These are phyloP conservation scores for Thielaviopsis cerberus DNA, from an alignment of 2,329 filamentous ascomycete species.

Conservation along the genomic window DNA sequence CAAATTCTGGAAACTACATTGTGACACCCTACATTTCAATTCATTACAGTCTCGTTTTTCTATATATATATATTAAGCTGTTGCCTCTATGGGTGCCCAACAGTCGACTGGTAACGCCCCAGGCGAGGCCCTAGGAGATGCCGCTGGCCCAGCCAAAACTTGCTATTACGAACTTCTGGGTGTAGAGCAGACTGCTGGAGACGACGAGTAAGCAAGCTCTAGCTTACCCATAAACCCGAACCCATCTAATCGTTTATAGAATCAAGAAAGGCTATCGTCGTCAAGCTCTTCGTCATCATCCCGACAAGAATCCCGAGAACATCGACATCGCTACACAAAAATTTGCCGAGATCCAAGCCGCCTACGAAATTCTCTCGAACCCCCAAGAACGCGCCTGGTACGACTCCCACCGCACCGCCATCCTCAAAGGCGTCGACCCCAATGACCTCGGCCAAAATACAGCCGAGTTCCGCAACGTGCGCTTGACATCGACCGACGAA, in stretches of 20 bases:
- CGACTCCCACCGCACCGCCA: slow-evolving; percentile 77
- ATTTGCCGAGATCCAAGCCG: slow-evolving; percentile 82
- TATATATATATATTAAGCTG: too few species aligned
- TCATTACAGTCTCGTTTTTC: too few species aligned
- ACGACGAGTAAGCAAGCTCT: slow-evolving; percentile 49
- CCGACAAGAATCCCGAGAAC: slow-evolving; percentile 80
- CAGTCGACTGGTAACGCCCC: slow-evolving; percentile 29
- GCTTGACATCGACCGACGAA: slow-evolving; percentile 63
- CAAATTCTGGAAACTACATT: neutral
- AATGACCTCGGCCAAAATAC: slow-evolving; percentile 27
- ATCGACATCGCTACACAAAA: slow-evolving; percentile 63
- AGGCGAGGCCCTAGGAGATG: slow-evolving; percentile 14
- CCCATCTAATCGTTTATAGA: slow-evolving; percentile 23
- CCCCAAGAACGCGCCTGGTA: slow-evolving; percentile 95
- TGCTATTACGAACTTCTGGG: slow-evolving; percentile 76
- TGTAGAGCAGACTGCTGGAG: slow-evolving; percentile 51
- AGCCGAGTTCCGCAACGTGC: slow-evolving; percentile 48
- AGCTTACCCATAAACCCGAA: neutral
- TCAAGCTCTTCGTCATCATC: slow-evolving; percentile 84
- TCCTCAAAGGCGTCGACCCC: slow-evolving; percentile 47
- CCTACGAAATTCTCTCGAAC: slow-evolving; percentile 91
- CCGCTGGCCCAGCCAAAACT: slow-evolving; percentile 35
- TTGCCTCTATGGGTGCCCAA: slow-evolving; percentile 38
- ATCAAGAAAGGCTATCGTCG: slow-evolving; percentile 85
- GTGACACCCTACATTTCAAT: too few species aligned